Evolutionary conservation across 2,329 filamentous ascomycete species (phyloP).

Genomic region (Pseudonectria buxi): DNA sequence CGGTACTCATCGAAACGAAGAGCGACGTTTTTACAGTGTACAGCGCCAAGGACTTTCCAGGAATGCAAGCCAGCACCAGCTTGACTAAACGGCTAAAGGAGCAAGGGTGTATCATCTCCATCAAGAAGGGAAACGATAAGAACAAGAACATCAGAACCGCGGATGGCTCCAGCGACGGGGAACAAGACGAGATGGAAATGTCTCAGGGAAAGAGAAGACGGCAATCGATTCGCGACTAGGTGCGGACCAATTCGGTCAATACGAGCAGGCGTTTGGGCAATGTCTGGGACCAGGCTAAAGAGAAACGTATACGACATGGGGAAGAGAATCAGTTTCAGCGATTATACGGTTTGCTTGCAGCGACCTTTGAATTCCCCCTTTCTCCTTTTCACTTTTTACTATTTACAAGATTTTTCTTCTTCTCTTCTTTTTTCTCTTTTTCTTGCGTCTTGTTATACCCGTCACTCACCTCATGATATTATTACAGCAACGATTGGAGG

Average conservation of each 20-base stretch:
- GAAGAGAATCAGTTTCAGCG: not conserved
- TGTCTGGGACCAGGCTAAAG: conserved; percentile 2
- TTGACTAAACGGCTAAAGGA: conserved; percentile 68
- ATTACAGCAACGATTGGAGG: not conserved
- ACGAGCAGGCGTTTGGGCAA: conserved; percentile 12
- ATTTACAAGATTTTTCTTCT: conserved; percentile 3
- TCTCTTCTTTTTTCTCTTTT: not conserved
- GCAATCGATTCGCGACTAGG: conserved; percentile 12
- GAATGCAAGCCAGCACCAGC: conserved; percentile 71
- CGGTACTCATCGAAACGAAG: conserved; percentile 45
- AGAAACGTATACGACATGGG: conserved; percentile 8
- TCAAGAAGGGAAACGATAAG: conserved; percentile 78
- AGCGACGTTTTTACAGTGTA: conserved; percentile 73
- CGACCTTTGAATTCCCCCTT: no score
- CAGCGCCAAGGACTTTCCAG: conserved; percentile 79
- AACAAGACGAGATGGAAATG: conserved; percentile 27
- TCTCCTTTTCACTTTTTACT: no score
- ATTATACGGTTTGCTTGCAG: no score
- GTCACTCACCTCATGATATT: conserved; percentile 8
- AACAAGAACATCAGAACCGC: conserved; percentile 29
- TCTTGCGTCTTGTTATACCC: conserved; percentile 10
- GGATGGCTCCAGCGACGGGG: conserved; percentile 41
- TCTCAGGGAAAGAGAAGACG: conserved; percentile 18
- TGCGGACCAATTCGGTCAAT: not conserved
- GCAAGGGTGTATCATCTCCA: conserved; percentile 76